Conservation (phyloP, 2,329 filamentous ascomycete species). For the Apiospora koreana region DNA sequence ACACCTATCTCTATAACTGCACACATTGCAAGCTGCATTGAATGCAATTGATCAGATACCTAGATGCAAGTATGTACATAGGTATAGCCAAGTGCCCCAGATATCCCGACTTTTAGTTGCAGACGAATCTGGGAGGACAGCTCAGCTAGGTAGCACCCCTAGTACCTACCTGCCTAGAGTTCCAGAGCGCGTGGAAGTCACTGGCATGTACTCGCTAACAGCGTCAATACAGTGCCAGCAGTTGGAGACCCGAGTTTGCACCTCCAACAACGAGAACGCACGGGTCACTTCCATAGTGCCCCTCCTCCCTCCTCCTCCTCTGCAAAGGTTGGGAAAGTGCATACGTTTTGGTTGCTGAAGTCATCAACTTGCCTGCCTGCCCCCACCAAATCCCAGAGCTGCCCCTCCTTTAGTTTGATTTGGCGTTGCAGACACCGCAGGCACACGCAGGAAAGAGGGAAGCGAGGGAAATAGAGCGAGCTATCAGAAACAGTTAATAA, state of each 20-base stretch:
- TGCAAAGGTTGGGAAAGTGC: too few relatives aligned
- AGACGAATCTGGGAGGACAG: background rate
- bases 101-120: background rate
- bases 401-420: constrained; percentile 6
- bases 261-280: background rate
- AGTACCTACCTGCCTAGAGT: background rate
- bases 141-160: background rate
- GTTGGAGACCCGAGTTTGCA: background rate
- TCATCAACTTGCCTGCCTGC: constrained; percentile 10
- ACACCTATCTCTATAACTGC: too few relatives aligned
- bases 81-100: background rate
- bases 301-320: too few relatives aligned
- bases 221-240: constrained; percentile 1
- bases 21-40: background rate
- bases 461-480: background rate
- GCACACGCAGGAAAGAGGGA: background rate
- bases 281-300: background rate
- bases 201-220: constrained; percentile 6
- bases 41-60: too few relatives aligned
- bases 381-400: background rate
- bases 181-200: background rate
- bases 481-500: background rate
- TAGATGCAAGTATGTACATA: too few relatives aligned
- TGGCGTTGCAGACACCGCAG: background rate
- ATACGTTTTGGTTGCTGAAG: background rate